Evolutionary conservation across 176 grass and related monocot species (phyloP).

Genomic region (Cocos nucifera): DNA sequence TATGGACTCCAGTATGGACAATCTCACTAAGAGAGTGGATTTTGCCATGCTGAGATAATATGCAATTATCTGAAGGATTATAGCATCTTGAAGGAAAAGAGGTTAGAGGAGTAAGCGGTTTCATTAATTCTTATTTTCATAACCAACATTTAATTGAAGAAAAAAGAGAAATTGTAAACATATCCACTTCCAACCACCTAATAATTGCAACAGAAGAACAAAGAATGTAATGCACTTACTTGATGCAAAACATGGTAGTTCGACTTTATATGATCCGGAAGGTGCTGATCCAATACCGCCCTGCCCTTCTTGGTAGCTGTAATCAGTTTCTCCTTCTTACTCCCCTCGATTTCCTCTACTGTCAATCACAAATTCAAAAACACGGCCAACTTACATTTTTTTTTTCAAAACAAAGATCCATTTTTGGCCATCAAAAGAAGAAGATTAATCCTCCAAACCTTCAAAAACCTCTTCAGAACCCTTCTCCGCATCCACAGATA

Average conservation of each 20-base stretch:
- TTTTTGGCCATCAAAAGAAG: background rate
- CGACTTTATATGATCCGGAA: constrained; percentile 66
- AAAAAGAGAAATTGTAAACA: too few species aligned
- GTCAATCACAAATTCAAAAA: constrained; percentile 3
- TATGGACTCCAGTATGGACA: too few species aligned
- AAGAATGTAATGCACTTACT: constrained; percentile 31
- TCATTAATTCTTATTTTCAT: too few species aligned
- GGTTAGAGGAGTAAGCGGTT: too few species aligned
- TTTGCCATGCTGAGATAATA: too few species aligned
- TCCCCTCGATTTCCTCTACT: constrained; percentile 27
- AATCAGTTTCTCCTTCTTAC: constrained; percentile 66
- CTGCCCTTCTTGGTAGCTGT: constrained; percentile 75
- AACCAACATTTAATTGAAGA: too few species aligned
- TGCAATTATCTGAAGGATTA: too few species aligned
- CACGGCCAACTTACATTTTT: too few species aligned
- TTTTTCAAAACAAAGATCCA: background rate
- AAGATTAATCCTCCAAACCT: background rate
- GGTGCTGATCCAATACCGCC: constrained; percentile 61
- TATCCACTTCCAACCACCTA: too few species aligned
- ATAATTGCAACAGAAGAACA: too few species aligned
- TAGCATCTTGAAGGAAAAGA: too few species aligned
- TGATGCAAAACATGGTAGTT: constrained; percentile 77
- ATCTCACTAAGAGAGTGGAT: too few species aligned
- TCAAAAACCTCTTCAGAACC: constrained; percentile 18
- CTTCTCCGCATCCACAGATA: constrained; percentile 19